These are phyloP conservation scores for Pseudomonodictys pantanalensis DNA, from an alignment of 495 filamentous ascomycete genomes.

Conservation along the genomic window DNA sequence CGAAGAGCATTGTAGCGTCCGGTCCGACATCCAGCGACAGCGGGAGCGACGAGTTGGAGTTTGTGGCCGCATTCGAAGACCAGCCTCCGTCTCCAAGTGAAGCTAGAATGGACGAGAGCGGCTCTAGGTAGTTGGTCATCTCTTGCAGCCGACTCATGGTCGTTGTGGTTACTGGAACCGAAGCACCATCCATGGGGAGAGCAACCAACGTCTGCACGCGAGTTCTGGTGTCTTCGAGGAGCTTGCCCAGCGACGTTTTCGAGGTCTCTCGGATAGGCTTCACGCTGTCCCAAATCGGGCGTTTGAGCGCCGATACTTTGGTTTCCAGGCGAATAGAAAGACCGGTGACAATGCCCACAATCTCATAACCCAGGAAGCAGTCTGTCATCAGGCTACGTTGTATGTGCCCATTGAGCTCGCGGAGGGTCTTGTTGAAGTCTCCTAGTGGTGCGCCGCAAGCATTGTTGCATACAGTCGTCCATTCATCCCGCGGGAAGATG, in stretches of 20 bases:
- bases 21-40: slow-evolving; percentile 85
- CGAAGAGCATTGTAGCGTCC: slow-evolving; percentile 83
- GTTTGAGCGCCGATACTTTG: slow-evolving; percentile 82
- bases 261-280: slow-evolving; percentile 89
- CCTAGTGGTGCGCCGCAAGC: slow-evolving; percentile 73
- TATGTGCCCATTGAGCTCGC: slow-evolving; percentile 87
- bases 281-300: slow-evolving; percentile 74
- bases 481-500: slow-evolving; percentile 81
- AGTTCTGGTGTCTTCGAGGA: slow-evolving; percentile 82
- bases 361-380: slow-evolving; percentile 94
- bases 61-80: slow-evolving; percentile 52
- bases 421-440: slow-evolving; percentile 80
- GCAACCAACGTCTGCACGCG: slow-evolving; percentile 58
- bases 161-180: slow-evolving; percentile 74
- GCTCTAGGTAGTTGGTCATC: slow-evolving; percentile 82
- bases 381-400: slow-evolving; percentile 82
- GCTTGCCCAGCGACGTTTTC: slow-evolving; percentile 75
- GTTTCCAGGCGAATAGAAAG: slow-evolving; percentile 76
- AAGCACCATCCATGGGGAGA: slow-evolving; percentile 75
- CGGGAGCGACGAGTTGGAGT: slow-evolving; percentile 61
- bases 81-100: slow-evolving; percentile 92
- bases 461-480: slow-evolving; percentile 69
- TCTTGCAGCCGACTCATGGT: slow-evolving; percentile 83
- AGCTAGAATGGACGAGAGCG: slow-evolving; percentile 83
- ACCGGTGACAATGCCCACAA: slow-evolving; percentile 83